phyloP scores from a whole-genome alignment of 805 yeast genomes.

The Babjeviella inositovora region DNA sequence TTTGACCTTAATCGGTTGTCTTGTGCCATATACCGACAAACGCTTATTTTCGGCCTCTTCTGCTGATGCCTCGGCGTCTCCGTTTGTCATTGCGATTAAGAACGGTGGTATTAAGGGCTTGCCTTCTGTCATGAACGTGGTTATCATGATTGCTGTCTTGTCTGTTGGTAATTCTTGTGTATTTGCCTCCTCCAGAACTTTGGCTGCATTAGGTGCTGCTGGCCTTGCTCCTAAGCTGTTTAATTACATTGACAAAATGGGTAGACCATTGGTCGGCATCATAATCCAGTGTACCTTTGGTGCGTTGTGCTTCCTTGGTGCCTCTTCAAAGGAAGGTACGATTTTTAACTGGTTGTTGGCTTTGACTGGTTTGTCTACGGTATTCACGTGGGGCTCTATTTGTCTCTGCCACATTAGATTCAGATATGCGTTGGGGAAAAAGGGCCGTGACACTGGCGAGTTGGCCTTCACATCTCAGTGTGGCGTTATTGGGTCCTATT shows the following conservation, averaged over 20 bases:
- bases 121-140: constrained; percentile 35
- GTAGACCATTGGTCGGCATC: constrained; percentile 32
- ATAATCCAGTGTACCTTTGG: constrained; percentile 20
- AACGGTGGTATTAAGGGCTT: constrained; percentile 33
- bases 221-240: constrained; percentile 25
- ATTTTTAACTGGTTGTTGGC: constrained; percentile 32
- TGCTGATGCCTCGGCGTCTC: constrained; percentile 41
- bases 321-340: constrained; percentile 19
- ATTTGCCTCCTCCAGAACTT: constrained; percentile 38
- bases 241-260: constrained; percentile 29
- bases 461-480: constrained; percentile 23
- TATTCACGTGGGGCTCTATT: constrained; percentile 34
- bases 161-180: constrained; percentile 38
- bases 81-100: constrained; percentile 47
- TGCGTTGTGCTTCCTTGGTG: constrained; percentile 24
- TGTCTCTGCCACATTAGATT: constrained; percentile 24
- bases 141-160: constrained; percentile 19
- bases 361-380: constrained; percentile 27
- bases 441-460: constrained; percentile 21
- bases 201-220: constrained; percentile 26
- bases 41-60: constrained; percentile 22
- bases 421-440: constrained; percentile 23
- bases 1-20: constrained; percentile 27
- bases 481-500: constrained; percentile 23
- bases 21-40: constrained; percentile 32